Percentiles rank a stretch among this genome's conserved stretches.
These are phyloP conservation scores for Lepidium aucheri DNA, from an alignment of 345 rosid species.

Conservation along the genomic window DNA sequence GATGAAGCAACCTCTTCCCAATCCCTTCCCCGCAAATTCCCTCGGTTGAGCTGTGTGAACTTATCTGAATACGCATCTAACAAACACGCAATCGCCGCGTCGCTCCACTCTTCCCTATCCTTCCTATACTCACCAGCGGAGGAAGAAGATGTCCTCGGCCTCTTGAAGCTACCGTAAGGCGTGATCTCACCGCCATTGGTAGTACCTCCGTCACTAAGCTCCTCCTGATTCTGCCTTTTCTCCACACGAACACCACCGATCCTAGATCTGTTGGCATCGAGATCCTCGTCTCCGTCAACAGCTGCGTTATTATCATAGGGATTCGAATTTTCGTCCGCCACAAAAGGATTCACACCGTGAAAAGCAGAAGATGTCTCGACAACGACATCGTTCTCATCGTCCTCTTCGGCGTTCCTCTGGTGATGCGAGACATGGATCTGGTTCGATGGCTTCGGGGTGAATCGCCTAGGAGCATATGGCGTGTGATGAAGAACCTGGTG, in stretches of 20 bases:
- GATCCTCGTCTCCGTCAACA: constrained; percentile 27
- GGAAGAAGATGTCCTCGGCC: constrained; percentile 34
- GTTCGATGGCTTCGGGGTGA: constrained; percentile 28
- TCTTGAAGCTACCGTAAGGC: constrained; percentile 42
- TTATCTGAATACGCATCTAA: constrained; percentile 79
- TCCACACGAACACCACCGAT: constrained; percentile 38
- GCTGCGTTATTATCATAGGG: constrained; percentile 34
- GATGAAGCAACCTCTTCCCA: constrained; percentile 92
- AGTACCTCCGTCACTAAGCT: constrained; percentile 51
- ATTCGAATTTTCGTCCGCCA: constrained; percentile 26
- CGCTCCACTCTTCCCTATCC: constrained; percentile 96
- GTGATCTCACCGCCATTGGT: constrained; percentile 23
- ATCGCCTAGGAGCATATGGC: constrained; percentile 39
- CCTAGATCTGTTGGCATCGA: constrained; percentile 30
- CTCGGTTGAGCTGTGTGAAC: constrained; percentile 66
- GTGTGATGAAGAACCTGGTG: constrained; percentile 39
- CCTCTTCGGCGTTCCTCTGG: constrained; percentile 31
- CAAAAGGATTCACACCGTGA: constrained; percentile 37
- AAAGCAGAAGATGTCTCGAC: constrained; percentile 46
- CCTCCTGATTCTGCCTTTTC: constrained; percentile 50
- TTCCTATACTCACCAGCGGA: constrained; percentile 52
- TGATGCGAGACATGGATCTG: constrained; percentile 37
- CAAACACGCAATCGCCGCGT: constrained; percentile 68
- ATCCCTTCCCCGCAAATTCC: constrained; percentile 82
- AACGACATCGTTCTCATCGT: constrained; percentile 38